phyloP scores from a whole-genome alignment of 73 alveolate species.

The Symbiodinium pilosum region DNA sequence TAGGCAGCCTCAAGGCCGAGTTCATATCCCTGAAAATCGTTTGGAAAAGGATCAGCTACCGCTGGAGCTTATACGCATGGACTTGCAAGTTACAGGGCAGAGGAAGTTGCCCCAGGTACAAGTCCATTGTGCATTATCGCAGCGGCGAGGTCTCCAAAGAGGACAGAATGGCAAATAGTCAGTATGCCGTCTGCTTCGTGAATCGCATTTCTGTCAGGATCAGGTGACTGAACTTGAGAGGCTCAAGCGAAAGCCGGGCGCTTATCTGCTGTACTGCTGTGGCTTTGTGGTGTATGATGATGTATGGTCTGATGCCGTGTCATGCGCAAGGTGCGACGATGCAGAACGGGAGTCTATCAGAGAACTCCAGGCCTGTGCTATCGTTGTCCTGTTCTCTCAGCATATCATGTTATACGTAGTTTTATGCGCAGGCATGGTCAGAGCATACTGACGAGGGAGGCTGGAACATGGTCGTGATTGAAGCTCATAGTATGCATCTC shows the following conservation, averaged over 20 bases:
- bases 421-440: slow-evolving; percentile 81
- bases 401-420: neutral
- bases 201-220: slow-evolving; percentile 6
- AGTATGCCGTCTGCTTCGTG: no score
- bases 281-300: no score
- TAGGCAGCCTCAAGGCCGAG: no score
- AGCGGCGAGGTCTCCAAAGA: slow-evolving; percentile 78
- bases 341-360: slow-evolving; percentile 64
- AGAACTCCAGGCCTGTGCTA: slow-evolving; percentile 36
- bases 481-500: neutral
- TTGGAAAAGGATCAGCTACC: no score
- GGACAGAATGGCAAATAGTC: neutral
- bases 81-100: neutral
- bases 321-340: slow-evolving; percentile 74
- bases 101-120: slow-evolving; percentile 58
- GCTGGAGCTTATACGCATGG: no score
- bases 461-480: no score
- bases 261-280: no score
- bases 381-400: no score
- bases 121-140: slow-evolving; percentile 82
- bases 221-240: slow-evolving; percentile 80
- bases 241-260: slow-evolving; percentile 7
- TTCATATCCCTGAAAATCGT: no score
- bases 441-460: slow-evolving; percentile 94
- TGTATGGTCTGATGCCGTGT: neutral